A percentile compares a stretch with the other conserved stretches of the same genome.
Evolutionary conservation across 1,284 basidiomycete genomes (phyloP).

Genomic region (Psilocybe mexicana): DNA sequence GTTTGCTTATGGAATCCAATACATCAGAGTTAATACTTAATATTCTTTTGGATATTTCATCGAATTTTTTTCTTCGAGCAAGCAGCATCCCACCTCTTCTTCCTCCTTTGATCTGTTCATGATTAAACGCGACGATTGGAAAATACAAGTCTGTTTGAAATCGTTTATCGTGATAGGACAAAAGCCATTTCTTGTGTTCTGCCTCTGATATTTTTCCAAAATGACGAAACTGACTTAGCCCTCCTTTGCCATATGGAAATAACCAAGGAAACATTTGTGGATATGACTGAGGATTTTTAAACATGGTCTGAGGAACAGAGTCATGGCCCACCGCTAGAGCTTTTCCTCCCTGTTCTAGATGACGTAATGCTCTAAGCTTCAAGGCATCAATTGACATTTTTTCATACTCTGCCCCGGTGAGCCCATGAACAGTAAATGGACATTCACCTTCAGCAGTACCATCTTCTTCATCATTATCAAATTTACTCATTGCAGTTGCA

Average conservation of each 20-base stretch:
- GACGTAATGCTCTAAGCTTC: not conserved
- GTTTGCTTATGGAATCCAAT: conserved; percentile 9
- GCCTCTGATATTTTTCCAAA: conserved; percentile 17
- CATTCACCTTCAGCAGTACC: conserved; percentile 25
- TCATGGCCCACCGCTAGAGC: conserved; percentile 23
- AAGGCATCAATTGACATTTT: not conserved
- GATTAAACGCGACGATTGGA: conserved; percentile 39
- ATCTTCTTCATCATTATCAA: conserved; percentile 24
- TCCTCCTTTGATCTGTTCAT: conserved; percentile 21
- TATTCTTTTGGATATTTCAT: conserved; percentile 15
- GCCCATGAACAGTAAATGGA: conserved; percentile 29
- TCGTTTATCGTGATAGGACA: conserved; percentile 28
- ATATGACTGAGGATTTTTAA: not conserved
- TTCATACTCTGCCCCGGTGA: conserved; percentile 6
- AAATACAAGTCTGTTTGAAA: conserved; percentile 33
- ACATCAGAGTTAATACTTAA: conserved; percentile 12
- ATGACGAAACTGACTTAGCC: conserved; percentile 21
- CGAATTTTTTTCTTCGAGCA: conserved; percentile 19
- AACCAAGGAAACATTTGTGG: conserved; percentile 22
- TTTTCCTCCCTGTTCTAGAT: conserved; percentile 12
- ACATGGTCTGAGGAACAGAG: conserved; percentile 22
- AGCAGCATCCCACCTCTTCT: conserved; percentile 17
- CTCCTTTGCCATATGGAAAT: conserved; percentile 37
- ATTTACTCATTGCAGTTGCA: not conserved
- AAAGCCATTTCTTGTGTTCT: conserved; percentile 17